Conservation (phyloP, 176 grass and related monocot genomes). For the Cocos nucifera region DNA sequence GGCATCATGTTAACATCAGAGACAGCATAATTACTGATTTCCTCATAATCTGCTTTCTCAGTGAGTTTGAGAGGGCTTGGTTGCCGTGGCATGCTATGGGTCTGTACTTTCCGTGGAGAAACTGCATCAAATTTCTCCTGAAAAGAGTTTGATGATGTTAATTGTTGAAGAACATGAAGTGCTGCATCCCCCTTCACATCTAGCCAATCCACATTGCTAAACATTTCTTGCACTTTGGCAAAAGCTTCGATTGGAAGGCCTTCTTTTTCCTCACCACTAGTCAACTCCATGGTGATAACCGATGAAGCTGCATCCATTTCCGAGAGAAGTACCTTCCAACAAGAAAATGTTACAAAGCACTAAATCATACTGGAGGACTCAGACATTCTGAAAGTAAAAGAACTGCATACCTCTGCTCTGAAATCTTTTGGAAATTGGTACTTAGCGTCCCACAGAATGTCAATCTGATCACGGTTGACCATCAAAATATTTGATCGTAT, state of each 20-base stretch:
- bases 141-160: conserved; percentile 8
- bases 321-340: conserved; percentile 82
- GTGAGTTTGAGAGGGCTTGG: neutral
- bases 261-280: conserved; percentile 63
- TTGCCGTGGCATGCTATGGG: conserved; percentile 31
- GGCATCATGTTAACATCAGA: conserved; percentile 7
- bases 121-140: conserved; percentile 19
- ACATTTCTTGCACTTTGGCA: conserved; percentile 78
- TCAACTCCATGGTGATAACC: conserved; percentile 40
- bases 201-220: conserved; percentile 63
- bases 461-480: conserved; percentile 70
- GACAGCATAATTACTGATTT: conserved; percentile 16
- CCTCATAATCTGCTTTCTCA: conserved; percentile 27
- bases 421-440: conserved; percentile 66
- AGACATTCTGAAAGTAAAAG: neutral
- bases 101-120: conserved; percentile 23
- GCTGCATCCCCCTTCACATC: conserved; percentile 39
- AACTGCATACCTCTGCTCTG: conserved; percentile 52
- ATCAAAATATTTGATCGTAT: conserved; percentile 82
- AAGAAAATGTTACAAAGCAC: conserved; percentile 25
- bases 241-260: conserved; percentile 90
- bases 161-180: conserved; percentile 32
- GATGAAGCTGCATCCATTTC: conserved; percentile 63
- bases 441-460: conserved; percentile 61
- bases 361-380: too few species aligned